phyloP scores from a whole-genome alignment of 495 filamentous ascomycete species.

The Penicillium macrosclerotiorum region DNA sequence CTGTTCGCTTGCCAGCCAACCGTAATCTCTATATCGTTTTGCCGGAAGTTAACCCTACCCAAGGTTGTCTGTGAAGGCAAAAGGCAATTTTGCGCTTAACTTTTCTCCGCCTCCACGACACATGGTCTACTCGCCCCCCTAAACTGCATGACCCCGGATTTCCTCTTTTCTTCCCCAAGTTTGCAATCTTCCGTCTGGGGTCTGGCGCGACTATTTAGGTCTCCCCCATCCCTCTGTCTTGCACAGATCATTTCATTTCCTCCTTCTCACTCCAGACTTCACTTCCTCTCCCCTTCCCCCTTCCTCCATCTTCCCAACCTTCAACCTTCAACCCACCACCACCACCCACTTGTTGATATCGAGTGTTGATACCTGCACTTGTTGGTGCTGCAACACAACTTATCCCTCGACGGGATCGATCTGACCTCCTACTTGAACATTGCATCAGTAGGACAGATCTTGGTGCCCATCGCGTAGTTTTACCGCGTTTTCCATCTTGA shows the following conservation, averaged over 20 bases:
- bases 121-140: slow-evolving; percentile 12
- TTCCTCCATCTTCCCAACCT: neutral
- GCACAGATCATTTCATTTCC: slow-evolving; percentile 1
- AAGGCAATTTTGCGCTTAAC: slow-evolving; percentile 17
- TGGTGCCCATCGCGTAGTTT: neutral
- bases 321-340: neutral
- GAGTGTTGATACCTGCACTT: no score
- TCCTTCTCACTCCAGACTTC: neutral
- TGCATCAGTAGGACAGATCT: slow-evolving; percentile 12
- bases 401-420: no score
- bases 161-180: slow-evolving; percentile 10
- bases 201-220: slow-evolving; percentile 24
- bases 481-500: neutral
- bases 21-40: slow-evolving; percentile 19
- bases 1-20: slow-evolving; percentile 2
- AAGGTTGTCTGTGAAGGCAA: no score
- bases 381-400: no score
- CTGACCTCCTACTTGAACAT: slow-evolving; percentile 1
- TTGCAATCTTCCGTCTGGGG: slow-evolving; percentile 13
- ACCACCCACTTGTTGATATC: neutral
- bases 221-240: slow-evolving; percentile 7
- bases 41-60: slow-evolving; percentile 7
- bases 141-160: slow-evolving; percentile 17
- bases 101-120: slow-evolving; percentile 29
- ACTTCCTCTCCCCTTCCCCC: neutral